A percentile compares a stretch with the other conserved stretches of the same genome.
Evolutionary conservation across 805 yeast species (phyloP).

Genomic region (Starmerella apicola): DNA sequence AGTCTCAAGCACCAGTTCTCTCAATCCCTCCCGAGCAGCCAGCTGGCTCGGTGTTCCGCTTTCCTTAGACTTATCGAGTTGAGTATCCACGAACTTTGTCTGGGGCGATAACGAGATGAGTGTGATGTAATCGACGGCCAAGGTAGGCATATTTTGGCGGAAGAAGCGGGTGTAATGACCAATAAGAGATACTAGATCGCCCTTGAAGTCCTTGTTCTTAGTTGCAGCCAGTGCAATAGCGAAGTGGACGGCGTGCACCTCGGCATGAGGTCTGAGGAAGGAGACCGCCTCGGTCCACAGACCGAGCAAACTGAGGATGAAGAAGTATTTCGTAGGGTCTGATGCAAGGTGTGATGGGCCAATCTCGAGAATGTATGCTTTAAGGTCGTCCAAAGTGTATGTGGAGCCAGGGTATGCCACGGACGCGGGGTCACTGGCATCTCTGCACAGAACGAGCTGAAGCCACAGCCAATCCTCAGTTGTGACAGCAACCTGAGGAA

Average conservation of each 20-base stretch:
- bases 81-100: slow-evolving; percentile 7
- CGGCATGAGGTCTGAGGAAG: slow-evolving; percentile 48
- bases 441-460: slow-evolving; percentile 65
- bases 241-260: slow-evolving; percentile 79
- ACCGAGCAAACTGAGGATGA: slow-evolving; percentile 62
- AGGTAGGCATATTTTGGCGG: slow-evolving; percentile 73
- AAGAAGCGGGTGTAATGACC: slow-evolving; percentile 76
- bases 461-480: slow-evolving; percentile 97
- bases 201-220: slow-evolving; percentile 28
- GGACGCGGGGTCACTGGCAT: slow-evolving; percentile 28
- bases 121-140: slow-evolving; percentile 80
- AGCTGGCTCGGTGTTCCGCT: slow-evolving; percentile 33
- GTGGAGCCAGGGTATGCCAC: slow-evolving; percentile 23
- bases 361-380: slow-evolving; percentile 51
- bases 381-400: slow-evolving; percentile 64
- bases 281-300: slow-evolving; percentile 69
- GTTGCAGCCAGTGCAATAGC: slow-evolving; percentile 58
- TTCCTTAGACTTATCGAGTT: not conserved
- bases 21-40: slow-evolving; percentile 62
- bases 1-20: slow-evolving; percentile 75
- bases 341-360: slow-evolving; percentile 62
- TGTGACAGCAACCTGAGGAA: slow-evolving; percentile 56
- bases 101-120: slow-evolving; percentile 49
- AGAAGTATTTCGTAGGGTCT: slow-evolving; percentile 60
- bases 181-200: slow-evolving; percentile 29